These are phyloP conservation scores for Saksenaea vasiformis DNA, from an alignment of 371 early-diverging fungal genomes.

Conservation along the genomic window DNA sequence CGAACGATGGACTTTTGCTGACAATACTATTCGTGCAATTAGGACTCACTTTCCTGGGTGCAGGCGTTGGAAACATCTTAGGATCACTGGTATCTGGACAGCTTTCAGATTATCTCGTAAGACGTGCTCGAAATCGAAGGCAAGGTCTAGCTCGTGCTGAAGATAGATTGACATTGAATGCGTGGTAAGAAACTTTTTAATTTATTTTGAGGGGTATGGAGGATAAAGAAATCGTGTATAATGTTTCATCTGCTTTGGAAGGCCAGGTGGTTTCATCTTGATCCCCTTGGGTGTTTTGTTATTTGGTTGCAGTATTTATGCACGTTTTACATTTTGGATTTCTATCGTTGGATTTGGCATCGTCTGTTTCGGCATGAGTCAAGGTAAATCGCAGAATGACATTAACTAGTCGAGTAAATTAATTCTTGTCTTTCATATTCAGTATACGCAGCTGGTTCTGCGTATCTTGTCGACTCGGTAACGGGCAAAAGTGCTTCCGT, in stretches of 20 bases:
- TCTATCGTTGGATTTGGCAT: slow-evolving; percentile 56
- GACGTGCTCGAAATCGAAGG: slow-evolving; percentile 24
- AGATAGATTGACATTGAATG: slow-evolving; percentile 45
- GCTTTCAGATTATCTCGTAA: slow-evolving; percentile 38
- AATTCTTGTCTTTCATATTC: not conserved
- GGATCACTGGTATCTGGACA: slow-evolving; percentile 39
- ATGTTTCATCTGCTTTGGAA: not conserved
- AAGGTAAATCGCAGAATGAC: slow-evolving; percentile 24
- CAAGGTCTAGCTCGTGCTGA: slow-evolving; percentile 35
- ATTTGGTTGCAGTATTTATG: slow-evolving; percentile 57
- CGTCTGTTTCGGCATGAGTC: slow-evolving; percentile 62
- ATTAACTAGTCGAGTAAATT: not conserved
- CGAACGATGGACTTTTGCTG: not conserved
- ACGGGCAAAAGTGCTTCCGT: slow-evolving; percentile 36
- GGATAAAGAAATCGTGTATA: not conserved
- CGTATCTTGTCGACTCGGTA: slow-evolving; percentile 29
- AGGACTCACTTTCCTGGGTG: slow-evolving; percentile 45
- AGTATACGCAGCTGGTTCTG: slow-evolving; percentile 30
- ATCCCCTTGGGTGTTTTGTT: slow-evolving; percentile 55
- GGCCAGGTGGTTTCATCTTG: slow-evolving; percentile 50
- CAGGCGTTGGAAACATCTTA: slow-evolving; percentile 41
- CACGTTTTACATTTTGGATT: slow-evolving; percentile 40
- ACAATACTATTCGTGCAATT: not conserved
- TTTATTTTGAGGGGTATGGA: too few species aligned
- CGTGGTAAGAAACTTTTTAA: slow-evolving; percentile 20